Evolutionary conservation across 495 filamentous ascomycete species (phyloP).

Genomic region (Cercophora scortea): DNA sequence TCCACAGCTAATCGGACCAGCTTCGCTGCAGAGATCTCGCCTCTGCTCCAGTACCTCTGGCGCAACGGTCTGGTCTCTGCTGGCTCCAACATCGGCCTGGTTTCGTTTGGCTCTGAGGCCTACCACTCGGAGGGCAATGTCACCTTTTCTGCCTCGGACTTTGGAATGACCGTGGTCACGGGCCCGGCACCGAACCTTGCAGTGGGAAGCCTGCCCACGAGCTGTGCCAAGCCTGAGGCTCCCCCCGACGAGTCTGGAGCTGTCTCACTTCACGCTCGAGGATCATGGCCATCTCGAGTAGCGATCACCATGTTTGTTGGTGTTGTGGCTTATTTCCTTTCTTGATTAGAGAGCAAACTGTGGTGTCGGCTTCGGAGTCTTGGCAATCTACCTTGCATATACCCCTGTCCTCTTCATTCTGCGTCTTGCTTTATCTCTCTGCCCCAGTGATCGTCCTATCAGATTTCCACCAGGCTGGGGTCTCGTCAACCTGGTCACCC

Average conservation of each 20-base stretch:
- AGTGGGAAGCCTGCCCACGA: not conserved
- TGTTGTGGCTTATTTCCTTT: slow-evolving; percentile 8
- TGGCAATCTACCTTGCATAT: slow-evolving; percentile 19
- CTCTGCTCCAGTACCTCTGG: slow-evolving; percentile 21
- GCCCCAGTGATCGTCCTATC: not conserved
- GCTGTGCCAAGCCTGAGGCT: not conserved
- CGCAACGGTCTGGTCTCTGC: slow-evolving; percentile 16
- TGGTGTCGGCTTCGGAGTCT: not conserved
- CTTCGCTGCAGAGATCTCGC: slow-evolving; percentile 20
- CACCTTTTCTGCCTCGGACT: slow-evolving; percentile 19
- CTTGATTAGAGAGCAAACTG: slow-evolving; percentile 5
- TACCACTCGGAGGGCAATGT: slow-evolving; percentile 19
- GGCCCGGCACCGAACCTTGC: slow-evolving; percentile 13
- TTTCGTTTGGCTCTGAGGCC: slow-evolving; percentile 20
- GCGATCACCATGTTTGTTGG: slow-evolving; percentile 16
- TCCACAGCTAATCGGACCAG: slow-evolving; percentile 8
- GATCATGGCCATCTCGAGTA: slow-evolving; percentile 10
- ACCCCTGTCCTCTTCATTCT: not conserved
- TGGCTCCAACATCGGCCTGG: slow-evolving; percentile 13
- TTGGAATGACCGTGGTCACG: slow-evolving; percentile 9
- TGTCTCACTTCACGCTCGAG: not conserved
- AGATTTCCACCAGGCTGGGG: too few species aligned
- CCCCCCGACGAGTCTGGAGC: not conserved
- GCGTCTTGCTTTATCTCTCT: not conserved
- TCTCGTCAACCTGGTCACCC: too few species aligned